These are phyloP conservation scores for Bipolaris cookei DNA, from an alignment of 2,329 filamentous ascomycete species.

Conservation along the genomic window DNA sequence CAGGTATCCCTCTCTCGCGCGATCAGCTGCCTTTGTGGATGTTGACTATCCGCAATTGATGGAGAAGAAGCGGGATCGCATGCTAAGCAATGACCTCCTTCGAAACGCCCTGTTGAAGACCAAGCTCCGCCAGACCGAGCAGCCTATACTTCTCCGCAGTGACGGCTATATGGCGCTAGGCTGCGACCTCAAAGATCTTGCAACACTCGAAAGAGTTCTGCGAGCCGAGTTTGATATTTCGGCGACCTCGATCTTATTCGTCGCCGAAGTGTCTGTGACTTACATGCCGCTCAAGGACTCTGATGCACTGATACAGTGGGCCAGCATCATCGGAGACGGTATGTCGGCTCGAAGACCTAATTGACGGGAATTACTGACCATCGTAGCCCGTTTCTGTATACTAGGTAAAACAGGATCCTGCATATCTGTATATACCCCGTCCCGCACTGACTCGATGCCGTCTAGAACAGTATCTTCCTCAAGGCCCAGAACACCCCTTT, in stretches of 20 bases:
- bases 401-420: slow-evolving; percentile 50
- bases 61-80: slow-evolving; percentile 71
- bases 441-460: slow-evolving; percentile 7
- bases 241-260: slow-evolving; percentile 72
- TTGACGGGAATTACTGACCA: slow-evolving; percentile 12
- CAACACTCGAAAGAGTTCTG: slow-evolving; percentile 65
- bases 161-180: slow-evolving; percentile 78
- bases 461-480: slow-evolving; percentile 79
- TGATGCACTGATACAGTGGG: slow-evolving; percentile 79
- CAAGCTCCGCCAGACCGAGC: slow-evolving; percentile 35
- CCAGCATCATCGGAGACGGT: slow-evolving; percentile 73
- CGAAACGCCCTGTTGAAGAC: slow-evolving; percentile 45
- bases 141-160: slow-evolving; percentile 54
- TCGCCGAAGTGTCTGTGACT: slow-evolving; percentile 88
- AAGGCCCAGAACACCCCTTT: slow-evolving; percentile 80
- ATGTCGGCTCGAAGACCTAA: slow-evolving; percentile 32
- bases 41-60: slow-evolving; percentile 86
- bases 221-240: slow-evolving; percentile 63
- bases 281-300: slow-evolving; percentile 81
- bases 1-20: slow-evolving; percentile 66
- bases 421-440: not conserved
- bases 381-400: slow-evolving; percentile 77
- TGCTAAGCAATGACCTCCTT: slow-evolving; percentile 61
- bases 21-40: slow-evolving; percentile 74
- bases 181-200: slow-evolving; percentile 76